Conservation (phyloP, 2,329 filamentous ascomycete genomes). For the Cladophialophora immunda region DNA sequence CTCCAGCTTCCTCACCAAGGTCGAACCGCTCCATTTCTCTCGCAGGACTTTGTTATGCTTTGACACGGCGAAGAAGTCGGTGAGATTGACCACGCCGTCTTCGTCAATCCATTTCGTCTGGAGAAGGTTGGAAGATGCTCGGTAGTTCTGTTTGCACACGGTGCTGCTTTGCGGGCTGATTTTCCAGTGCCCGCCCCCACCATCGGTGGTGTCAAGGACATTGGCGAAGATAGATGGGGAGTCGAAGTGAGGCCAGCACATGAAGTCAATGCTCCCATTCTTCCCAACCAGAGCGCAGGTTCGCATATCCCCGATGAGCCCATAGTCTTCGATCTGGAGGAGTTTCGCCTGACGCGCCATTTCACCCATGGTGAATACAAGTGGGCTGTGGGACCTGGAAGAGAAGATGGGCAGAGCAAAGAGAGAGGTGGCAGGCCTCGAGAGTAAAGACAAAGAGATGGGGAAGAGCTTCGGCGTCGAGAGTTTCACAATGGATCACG, state of each 20-base stretch:
- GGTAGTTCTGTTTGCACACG: constrained; percentile 80
- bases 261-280: constrained; percentile 77
- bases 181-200: constrained; percentile 70
- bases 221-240: constrained; percentile 79
- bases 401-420: not conserved
- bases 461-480: not conserved
- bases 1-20: constrained; percentile 73
- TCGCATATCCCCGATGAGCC: constrained; percentile 81
- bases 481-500: constrained; percentile 23
- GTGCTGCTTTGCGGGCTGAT: constrained; percentile 61
- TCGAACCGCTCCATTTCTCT: constrained; percentile 41
- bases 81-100: constrained; percentile 74
- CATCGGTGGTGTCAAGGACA: constrained; percentile 76
- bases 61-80: constrained; percentile 79
- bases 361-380: constrained; percentile 16
- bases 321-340: constrained; percentile 74
- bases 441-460: not conserved
- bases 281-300: constrained; percentile 79
- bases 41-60: constrained; percentile 60
- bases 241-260: constrained; percentile 85
- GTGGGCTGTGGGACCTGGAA: not conserved
- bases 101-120: constrained; percentile 82
- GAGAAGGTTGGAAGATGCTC: constrained; percentile 77
- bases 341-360: constrained; percentile 7
- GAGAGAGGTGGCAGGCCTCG: not conserved